A percentile compares a stretch with the other conserved stretches of the same genome.
phyloP scores from a whole-genome alignment of 176 grass and related monocot genomes.

The Rhynchospora tenuis region DNA sequence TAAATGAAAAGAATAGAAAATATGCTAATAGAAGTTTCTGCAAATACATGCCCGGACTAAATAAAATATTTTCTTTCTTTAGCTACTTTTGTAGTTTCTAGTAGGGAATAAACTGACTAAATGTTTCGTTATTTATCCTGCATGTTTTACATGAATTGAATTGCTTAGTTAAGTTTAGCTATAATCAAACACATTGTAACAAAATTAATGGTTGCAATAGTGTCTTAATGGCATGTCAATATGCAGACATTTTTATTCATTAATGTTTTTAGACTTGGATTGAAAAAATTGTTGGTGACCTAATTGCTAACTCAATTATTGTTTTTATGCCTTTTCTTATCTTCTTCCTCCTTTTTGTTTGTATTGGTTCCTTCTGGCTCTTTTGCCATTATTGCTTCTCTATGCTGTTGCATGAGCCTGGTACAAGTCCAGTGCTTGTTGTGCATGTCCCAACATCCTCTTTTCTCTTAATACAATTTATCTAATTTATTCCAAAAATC shows the following conservation, averaged over 20 bases:
- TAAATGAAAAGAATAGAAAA: conserved; percentile 5
- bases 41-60: background rate
- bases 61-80: background rate
- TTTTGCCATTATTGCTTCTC: background rate
- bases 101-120: background rate
- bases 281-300: background rate
- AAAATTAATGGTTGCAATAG: background rate
- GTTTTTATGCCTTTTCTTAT: background rate
- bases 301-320: background rate
- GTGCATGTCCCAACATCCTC: background rate
- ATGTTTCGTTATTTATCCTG: background rate
- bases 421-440: background rate
- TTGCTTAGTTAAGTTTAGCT: background rate
- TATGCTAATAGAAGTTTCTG: background rate
- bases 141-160: background rate
- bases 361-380: background rate
- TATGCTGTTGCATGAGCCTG: background rate
- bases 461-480: background rate
- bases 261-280: background rate
- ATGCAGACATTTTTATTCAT: background rate
- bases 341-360: background rate
- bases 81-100: conserved; percentile 10
- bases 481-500: background rate
- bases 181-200: background rate
- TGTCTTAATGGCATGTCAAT: background rate